A percentile compares a stretch with the other conserved stretches of the same genome.
phyloP scores from a whole-genome alignment of 768 basidiomycete species.

The Leccinum rimulosum region DNA sequence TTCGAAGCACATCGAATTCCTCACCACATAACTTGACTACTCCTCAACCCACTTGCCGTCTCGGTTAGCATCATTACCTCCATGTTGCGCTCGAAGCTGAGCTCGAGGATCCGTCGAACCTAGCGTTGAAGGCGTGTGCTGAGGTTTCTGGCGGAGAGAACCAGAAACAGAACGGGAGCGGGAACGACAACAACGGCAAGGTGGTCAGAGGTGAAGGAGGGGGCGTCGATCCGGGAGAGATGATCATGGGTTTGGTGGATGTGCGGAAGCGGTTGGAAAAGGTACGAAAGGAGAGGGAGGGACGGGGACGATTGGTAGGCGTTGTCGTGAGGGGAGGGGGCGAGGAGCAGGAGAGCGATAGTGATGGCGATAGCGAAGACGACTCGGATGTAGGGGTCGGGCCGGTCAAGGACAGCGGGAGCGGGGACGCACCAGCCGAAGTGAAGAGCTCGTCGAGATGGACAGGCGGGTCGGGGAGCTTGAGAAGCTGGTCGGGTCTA shows the following conservation, averaged over 20 bases:
- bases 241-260: constrained; percentile 76
- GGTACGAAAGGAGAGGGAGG: constrained; percentile 63
- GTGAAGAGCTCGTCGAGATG: constrained; percentile 63
- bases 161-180: too few relatives aligned
- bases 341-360: not conserved
- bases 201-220: constrained; percentile 29
- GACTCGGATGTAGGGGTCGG: not conserved
- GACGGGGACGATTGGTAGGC: constrained; percentile 60
- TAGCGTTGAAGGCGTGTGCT: constrained; percentile 53
- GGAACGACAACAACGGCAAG: too few relatives aligned
- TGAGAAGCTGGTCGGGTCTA: constrained; percentile 80
- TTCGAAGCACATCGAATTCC: too few relatives aligned
- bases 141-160: too few relatives aligned
- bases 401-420: not conserved
- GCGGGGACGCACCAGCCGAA: constrained; percentile 32
- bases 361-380: not conserved
- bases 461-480: constrained; percentile 83
- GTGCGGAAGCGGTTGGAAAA: constrained; percentile 67
- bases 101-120: constrained; percentile 78
- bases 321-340: constrained; percentile 42
- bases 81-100: constrained; percentile 67
- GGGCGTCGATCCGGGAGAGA: constrained; percentile 65
- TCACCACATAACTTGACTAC: too few relatives aligned
- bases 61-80: too few relatives aligned
- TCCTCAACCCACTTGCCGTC: too few relatives aligned